Base-by-base conservation (phyloP, 495 filamentous ascomycete species). In the Aeminium ludgeri region DNA sequence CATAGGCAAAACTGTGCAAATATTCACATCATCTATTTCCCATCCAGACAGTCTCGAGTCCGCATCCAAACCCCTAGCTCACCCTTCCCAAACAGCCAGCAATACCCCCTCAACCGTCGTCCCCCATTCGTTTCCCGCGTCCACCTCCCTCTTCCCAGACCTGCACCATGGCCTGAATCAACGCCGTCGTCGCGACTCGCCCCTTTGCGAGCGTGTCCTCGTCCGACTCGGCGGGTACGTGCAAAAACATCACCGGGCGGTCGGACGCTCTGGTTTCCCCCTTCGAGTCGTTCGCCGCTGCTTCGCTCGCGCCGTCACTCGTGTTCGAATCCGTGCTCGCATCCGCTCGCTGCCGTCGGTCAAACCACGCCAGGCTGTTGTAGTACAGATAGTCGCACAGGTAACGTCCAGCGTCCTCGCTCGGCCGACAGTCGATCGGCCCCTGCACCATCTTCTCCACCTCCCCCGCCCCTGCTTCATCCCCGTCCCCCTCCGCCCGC, bases 311-410 rank as follows among this genome's bases (percentile, higher is more conserved):
- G 13, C 39, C 42, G n/a, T 41, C 54, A 54, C 16, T 64, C 63
- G 4, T 62, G 59, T 57, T 64, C 67, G 36, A 62, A n/a, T n/a
- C n/a, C n/a, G n/a, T n/a, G 23, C 23, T 25, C 8, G 3, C 23
- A 4, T 8, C 23, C 23, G 23, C 23, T 25, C 8, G 23, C 8
- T 8, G 23, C 56, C 15, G 73, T 59, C 43, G 61, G 3, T 37
- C 56, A 30, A 51, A 58, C 37, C 53, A 56, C 15, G 76, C 68
- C 55, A 93, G 51, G 46, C 73, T 81, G 5, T 77, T 77, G 60
- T 76, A 91, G 58, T 82, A 89, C 36, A 80, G 86, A 54, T 86
- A 93, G 50, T 87, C 85, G 55, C 85, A 93, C 12, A 87, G 63
- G 53, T 79, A 93, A 33, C 72, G 76, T 0, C 85, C 84, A 0